Evolutionary conservation across 2,329 filamentous ascomycete genomes (phyloP), one percentile per base, ranked within the genome.

Genomic region (Xylaria polymorpha): DNA sequence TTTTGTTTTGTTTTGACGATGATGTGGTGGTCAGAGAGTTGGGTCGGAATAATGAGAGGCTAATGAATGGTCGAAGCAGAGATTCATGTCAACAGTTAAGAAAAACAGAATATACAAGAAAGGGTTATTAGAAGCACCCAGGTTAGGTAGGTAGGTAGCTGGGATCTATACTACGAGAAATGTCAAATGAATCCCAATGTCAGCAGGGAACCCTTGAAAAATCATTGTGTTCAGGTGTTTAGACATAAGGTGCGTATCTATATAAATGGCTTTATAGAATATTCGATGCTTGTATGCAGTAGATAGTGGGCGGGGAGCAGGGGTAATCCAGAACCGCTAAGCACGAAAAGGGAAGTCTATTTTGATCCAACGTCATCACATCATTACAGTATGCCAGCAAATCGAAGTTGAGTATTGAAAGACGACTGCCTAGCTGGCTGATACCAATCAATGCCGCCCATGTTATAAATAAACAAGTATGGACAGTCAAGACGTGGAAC

Each of bases 291-390:
- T 62, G 22, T 60, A 48, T 35, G 39, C 32, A 55, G 39, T n/a
- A n/a, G 12, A 25, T 29, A 7, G 46, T 55, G 14, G 7, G 5
- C 6, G 55, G 22, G 25, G 25, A 29, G 51, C 14, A 22, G 4
- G 12, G 22, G 55, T 56, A 2, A 56, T 35, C n/a, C 18, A 39
- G n/a, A 56, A 51, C 61, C 61, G 58, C 71, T 68, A 72, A 61
- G 61, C 41, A 71, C 64, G 37, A 69, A 69, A 70, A 58, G 15
- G 71, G 71, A 68, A 73, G 57, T 73, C 65, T 73, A 64, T 73
- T 70, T 73, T 70, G 69, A 71, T 71, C 15, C 41, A 51, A 67
- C 32, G 58, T 41, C 41, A 58, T 41, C 6, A 53, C 66, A 51
- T 58, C 8, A 44, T 64, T 43, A n/a, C n/a, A n/a, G n/a, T n/a